phyloP scores from a whole-genome alignment of 176 grass and related monocot genomes.

The Tillandsia fasciculata region DNA sequence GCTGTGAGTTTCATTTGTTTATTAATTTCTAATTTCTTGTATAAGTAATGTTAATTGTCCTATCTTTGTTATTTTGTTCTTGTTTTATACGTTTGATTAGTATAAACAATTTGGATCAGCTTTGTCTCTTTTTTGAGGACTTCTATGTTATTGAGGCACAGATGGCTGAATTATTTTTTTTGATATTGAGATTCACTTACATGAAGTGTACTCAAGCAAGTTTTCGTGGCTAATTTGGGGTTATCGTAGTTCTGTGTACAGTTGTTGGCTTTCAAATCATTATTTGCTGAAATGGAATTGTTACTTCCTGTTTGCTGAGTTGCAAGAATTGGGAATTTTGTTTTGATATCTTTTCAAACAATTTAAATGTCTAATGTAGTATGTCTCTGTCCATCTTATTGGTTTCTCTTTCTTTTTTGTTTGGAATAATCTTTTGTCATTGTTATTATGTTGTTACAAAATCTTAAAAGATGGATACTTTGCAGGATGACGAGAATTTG shows the following conservation, averaged over 20 bases:
- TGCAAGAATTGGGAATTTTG: background rate
- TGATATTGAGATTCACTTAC: background rate
- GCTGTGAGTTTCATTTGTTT: slow-evolving; percentile 45
- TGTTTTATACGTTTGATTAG: background rate
- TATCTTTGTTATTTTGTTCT: background rate
- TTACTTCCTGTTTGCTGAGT: background rate
- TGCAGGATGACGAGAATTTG: slow-evolving; percentile 87
- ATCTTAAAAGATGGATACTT: slow-evolving; percentile 8
- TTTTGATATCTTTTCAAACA: background rate
- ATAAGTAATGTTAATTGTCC: background rate
- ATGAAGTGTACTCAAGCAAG: background rate
- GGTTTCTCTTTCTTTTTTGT: background rate
- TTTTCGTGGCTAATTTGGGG: background rate
- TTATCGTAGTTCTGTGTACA: background rate
- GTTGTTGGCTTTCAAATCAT: background rate
- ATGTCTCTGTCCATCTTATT: background rate
- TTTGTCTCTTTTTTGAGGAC: too few species aligned
- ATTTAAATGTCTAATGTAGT: background rate
- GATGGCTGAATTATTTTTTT: background rate
- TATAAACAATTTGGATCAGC: too few species aligned
- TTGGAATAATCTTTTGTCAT: background rate
- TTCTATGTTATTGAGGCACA: too few species aligned
- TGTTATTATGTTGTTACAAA: background rate
- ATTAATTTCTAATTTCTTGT: background rate
- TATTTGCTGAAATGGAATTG: background rate